phyloP scores from a whole-genome alignment of 805 yeast genomes.

The Sugiyamaella mastotermitis region DNA sequence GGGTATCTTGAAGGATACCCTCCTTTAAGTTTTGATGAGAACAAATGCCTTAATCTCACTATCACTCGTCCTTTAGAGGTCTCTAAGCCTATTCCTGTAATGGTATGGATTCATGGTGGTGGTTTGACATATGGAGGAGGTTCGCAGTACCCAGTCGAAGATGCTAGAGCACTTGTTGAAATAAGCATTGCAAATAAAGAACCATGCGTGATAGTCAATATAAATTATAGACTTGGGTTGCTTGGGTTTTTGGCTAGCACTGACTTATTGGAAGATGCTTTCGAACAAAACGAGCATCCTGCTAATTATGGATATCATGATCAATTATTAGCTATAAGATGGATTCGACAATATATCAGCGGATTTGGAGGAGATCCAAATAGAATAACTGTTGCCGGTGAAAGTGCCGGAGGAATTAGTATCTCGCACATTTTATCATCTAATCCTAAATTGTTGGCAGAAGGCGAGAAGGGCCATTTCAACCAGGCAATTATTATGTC shows the following conservation, averaged over 20 bases:
- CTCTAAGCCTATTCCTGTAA: conserved; percentile 26
- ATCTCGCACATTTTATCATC: too few relatives aligned
- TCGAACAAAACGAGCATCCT: conserved; percentile 28
- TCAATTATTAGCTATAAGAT: conserved; percentile 40
- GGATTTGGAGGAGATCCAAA: conserved; percentile 44
- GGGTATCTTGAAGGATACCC: conserved; percentile 21
- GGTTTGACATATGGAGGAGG: conserved; percentile 32
- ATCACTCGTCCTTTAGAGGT: conserved; percentile 22
- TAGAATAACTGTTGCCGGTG: conserved; percentile 39
- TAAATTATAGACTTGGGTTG: conserved; percentile 35
- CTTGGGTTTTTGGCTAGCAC: conserved; percentile 35
- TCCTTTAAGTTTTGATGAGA: conserved; percentile 24
- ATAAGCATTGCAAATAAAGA: conserved; percentile 15
- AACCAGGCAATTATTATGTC: too few relatives aligned
- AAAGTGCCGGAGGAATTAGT: conserved; percentile 40
- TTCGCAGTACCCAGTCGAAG: conserved; percentile 19
- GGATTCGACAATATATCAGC: conserved; percentile 39
- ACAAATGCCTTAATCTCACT: conserved; percentile 28
- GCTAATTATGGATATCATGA: conserved; percentile 43
- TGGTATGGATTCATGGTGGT: conserved; percentile 37
- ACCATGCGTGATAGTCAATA: conserved; percentile 32
- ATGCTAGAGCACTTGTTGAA: conserved; percentile 20
- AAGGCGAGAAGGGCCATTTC: too few relatives aligned
- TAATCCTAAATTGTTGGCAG: too few relatives aligned
- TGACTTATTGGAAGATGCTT: too few relatives aligned